Conservation (phyloP, 768 basidiomycete genomes). For the Rhizopogon sp. region DNA sequence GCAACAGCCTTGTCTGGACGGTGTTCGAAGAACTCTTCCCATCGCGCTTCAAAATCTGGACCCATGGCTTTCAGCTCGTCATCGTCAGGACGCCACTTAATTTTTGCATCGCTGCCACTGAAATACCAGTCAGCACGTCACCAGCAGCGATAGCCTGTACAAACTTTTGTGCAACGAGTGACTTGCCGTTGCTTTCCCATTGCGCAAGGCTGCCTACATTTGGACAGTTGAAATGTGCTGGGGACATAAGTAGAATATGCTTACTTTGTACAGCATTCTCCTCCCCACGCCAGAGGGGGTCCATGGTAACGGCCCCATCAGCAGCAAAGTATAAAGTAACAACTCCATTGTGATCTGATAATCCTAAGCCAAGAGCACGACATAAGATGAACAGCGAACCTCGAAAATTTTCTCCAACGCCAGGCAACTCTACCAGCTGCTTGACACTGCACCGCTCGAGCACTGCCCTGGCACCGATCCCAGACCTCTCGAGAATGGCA, state of each 20-base stretch:
- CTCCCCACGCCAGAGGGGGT: slow-evolving; percentile 37
- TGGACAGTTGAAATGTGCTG: neutral
- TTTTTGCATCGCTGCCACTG: slow-evolving; percentile 48
- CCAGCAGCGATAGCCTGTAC: slow-evolving; percentile 2
- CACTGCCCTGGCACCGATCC: slow-evolving; percentile 54
- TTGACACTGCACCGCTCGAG: slow-evolving; percentile 43
- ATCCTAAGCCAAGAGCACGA: neutral
- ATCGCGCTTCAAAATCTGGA: slow-evolving; percentile 40
- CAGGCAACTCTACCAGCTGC: slow-evolving; percentile 59
- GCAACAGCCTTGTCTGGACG: slow-evolving; percentile 53
- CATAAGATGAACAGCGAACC: slow-evolving; percentile 27
- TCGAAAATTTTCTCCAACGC: slow-evolving; percentile 69
- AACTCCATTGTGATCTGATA: slow-evolving; percentile 25
- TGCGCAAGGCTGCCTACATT: slow-evolving; percentile 22
- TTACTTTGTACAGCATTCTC: slow-evolving; percentile 35
- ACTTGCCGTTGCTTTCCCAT: slow-evolving; percentile 35
- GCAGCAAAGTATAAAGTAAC: slow-evolving; percentile 31
- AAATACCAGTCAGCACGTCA: neutral
- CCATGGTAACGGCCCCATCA: slow-evolving; percentile 44
- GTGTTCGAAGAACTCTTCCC: slow-evolving; percentile 46
- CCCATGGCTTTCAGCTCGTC: slow-evolving; percentile 44
- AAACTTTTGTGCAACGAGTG: slow-evolving; percentile 53
- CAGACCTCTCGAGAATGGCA: slow-evolving; percentile 55
- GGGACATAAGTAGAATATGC: slow-evolving; percentile 9
- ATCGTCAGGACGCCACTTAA: slow-evolving; percentile 48